Evolutionary conservation across 2,329 filamentous ascomycete genomes (phyloP).

Genomic region (Pyrenophora teres): DNA sequence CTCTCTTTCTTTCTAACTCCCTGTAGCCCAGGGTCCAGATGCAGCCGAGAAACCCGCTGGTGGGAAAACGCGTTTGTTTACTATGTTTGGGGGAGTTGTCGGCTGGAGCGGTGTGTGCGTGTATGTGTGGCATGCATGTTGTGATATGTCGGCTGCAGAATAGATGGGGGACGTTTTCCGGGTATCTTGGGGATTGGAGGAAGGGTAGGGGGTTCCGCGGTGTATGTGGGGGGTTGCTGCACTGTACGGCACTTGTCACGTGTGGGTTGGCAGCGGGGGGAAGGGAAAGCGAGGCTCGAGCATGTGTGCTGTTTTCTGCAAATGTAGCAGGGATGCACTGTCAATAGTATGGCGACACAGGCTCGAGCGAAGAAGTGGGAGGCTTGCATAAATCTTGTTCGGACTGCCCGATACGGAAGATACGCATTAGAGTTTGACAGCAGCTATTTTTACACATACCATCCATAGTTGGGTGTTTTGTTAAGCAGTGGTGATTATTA

Average conservation of each 20-base stretch:
- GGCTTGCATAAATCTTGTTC: constrained; percentile 1
- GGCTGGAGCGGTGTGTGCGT: background rate
- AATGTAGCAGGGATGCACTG: background rate
- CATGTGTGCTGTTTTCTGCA: background rate
- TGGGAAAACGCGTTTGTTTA: constrained; percentile 8
- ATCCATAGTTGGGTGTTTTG: too few relatives aligned
- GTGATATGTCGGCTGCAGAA: background rate
- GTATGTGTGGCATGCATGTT: background rate
- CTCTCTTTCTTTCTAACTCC: background rate
- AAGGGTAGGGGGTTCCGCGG: background rate
- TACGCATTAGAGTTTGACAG: background rate
- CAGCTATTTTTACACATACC: background rate
- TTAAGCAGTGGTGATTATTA: too few relatives aligned
- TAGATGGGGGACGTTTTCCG: too few relatives aligned
- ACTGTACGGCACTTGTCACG: background rate
- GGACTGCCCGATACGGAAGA: background rate
- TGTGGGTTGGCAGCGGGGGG: background rate
- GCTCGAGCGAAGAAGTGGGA: background rate
- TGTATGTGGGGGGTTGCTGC: background rate
- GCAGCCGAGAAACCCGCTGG: background rate
- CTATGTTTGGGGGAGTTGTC: background rate
- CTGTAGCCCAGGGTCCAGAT: constrained; percentile 7
- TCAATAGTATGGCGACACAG: background rate
- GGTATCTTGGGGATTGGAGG: background rate
- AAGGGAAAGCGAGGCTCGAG: background rate